Conservation (phyloP, 352 stramenopile species). For the Hyaloperonospora brassicae region DNA sequence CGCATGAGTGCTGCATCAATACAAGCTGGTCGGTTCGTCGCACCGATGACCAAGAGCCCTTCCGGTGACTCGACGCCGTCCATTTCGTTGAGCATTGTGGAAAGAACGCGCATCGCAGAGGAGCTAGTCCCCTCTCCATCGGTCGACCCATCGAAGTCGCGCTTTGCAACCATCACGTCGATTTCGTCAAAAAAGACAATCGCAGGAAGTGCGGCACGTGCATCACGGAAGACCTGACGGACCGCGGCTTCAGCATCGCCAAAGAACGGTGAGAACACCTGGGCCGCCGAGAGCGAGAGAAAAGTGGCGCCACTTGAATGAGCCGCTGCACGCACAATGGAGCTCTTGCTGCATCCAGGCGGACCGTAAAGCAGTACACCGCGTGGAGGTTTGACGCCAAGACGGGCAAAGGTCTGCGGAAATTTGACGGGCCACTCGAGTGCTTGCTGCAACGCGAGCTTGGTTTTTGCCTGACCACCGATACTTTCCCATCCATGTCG, state of each 20-base stretch:
- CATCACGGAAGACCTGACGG: conserved; percentile 70
- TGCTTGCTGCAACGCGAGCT: conserved; percentile 70
- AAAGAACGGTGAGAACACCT: conserved; percentile 87
- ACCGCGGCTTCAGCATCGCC: conserved; percentile 82
- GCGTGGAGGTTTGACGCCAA: conserved; percentile 64
- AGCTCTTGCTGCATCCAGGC: conserved; percentile 87
- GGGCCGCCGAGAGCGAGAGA: conserved; percentile 75
- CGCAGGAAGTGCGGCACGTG: conserved; percentile 65
- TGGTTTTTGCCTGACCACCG: conserved; percentile 60
- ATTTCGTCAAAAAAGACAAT: conserved; percentile 92
- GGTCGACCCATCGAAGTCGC: conserved; percentile 45
- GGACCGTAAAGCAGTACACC: conserved; percentile 86
- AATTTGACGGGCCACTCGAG: conserved; percentile 86
- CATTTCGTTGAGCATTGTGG: conserved; percentile 97
- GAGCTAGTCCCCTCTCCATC: conserved; percentile 37
- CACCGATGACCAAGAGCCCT: conserved; percentile 94
- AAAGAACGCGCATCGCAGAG: conserved; percentile 89
- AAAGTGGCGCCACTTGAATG: conserved; percentile 74
- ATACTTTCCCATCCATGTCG: conserved; percentile 66
- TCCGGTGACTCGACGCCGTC: conserved; percentile 93
- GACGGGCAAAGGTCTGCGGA: conserved; percentile 54
- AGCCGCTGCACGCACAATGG: conserved; percentile 78
- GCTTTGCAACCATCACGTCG: conserved; percentile 80
- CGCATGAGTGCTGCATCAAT: conserved; percentile 96
- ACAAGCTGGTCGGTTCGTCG: conserved; percentile 96